Base-by-base conservation (phyloP, 2,329 filamentous ascomycete species). In the Fusarium tricinctum region DNA sequence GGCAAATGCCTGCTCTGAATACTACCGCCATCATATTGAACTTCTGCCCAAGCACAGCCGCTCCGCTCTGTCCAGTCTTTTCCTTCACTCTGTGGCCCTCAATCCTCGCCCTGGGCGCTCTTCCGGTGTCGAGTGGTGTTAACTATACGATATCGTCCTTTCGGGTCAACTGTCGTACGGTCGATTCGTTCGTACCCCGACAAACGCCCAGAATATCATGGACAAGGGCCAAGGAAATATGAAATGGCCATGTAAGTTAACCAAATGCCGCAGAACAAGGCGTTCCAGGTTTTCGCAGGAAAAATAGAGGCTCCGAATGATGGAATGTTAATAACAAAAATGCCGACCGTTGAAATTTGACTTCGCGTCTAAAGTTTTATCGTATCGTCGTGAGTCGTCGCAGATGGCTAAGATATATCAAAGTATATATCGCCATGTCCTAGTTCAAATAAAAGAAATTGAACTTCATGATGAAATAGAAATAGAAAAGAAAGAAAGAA, bases 381-480 rank as follows among this genome's bases (percentile, higher is more conserved):
- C 72, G 62, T 74, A 58, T 71, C 67, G 59, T 74, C 72, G 62
- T 74, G 65, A 74, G 48, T 74, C 72, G 69, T 74, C 50, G 61
- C 52, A 53, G 59, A 47, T 44, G 53, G 54, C 32, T 19, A 51
- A 23, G 32, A 53, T 49, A 57, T 52, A 67, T 44, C 52, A 61
- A 52, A 47, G 32, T 35, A 63, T 48, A 50, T 44, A 59, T 62
- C 53, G 47, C 58, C 61, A 42, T 65, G 30, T 17, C 57, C 61
- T 51, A 49, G 49, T 69, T 49, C 33, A 62, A 60, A 8, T 26
- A 10, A 26, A 26, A 44, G 17, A 30, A 10, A 13, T 30, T 32
- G 50, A 55, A 59, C 33, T 55, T 40, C 42, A 28, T 53, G 38
- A 12, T 32, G 23, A 39, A 59, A 12, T 30, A 23, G 30, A 59